phyloP scores from a whole-genome alignment of 2,329 filamentous ascomycete genomes.

The Diaporthe citrichinensis region DNA sequence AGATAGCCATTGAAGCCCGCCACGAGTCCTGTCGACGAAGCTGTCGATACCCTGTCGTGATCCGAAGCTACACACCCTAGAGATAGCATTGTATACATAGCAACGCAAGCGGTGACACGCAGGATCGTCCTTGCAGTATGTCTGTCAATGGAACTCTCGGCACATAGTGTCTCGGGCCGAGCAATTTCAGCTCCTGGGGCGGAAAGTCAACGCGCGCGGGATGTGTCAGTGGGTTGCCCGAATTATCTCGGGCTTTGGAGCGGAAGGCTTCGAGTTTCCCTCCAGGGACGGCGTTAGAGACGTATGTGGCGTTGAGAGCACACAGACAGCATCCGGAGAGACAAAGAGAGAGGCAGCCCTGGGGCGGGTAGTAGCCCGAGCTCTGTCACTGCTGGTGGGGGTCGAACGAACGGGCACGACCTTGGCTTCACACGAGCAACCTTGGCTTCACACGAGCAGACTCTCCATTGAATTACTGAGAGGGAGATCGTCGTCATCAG shows the following conservation, averaged over 20 bases:
- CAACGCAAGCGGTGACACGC: neutral
- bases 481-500: neutral
- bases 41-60: neutral
- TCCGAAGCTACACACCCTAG: neutral
- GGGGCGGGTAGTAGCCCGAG: neutral
- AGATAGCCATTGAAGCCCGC: neutral
- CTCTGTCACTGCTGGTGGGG: neutral
- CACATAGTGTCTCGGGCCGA: slow-evolving; percentile 22
- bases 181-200: neutral
- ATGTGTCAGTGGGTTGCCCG: slow-evolving; percentile 1
- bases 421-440: neutral
- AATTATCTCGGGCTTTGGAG: slow-evolving; percentile 5
- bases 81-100: neutral
- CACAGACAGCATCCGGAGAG: neutral
- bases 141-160: neutral
- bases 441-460: neutral
- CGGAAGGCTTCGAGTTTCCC: slow-evolving; percentile 1
- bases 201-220: neutral
- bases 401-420: no score
- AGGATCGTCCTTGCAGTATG: neutral
- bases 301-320: neutral
- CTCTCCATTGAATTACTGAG: neutral
- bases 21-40: neutral
- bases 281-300: neutral
- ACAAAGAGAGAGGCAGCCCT: no score